Evolutionary conservation across 805 yeast genomes (phyloP).

Genomic region (Cyberlindnera mrakii): DNA sequence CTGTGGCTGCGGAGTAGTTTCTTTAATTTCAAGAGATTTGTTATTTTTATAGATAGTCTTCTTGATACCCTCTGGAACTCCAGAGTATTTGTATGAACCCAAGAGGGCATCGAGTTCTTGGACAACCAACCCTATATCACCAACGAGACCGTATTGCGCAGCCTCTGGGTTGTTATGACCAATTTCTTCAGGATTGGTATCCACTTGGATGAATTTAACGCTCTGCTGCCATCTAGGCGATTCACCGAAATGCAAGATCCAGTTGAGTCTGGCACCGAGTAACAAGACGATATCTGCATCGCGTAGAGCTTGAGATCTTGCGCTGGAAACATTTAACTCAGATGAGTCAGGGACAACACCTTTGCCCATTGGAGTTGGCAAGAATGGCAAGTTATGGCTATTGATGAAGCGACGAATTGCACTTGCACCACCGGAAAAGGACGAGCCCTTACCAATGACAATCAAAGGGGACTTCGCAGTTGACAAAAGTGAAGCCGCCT

Average conservation of each 20-base stretch:
- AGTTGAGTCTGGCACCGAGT: conserved; percentile 63
- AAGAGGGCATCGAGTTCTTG: conserved; percentile 27
- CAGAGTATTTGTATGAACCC: conserved; percentile 27
- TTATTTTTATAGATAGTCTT: conserved; percentile 27
- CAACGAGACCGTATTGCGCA: conserved; percentile 40
- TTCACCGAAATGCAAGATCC: conserved; percentile 68
- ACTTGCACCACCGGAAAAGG: conserved; percentile 37
- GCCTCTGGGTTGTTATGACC: conserved; percentile 36
- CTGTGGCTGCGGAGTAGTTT: conserved; percentile 15
- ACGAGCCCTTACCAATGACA: conserved; percentile 63
- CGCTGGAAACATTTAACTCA: conserved; percentile 49
- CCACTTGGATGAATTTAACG: conserved; percentile 53
- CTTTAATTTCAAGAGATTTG: conserved; percentile 29
- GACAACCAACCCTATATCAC: conserved; percentile 44
- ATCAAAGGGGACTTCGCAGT: conserved; percentile 43
- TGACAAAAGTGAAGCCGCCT: conserved; percentile 30
- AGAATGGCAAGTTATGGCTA: conserved; percentile 42
- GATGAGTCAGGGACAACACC: conserved; percentile 54
- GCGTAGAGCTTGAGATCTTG: conserved; percentile 53
- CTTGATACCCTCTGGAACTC: conserved; percentile 22
- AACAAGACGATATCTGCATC: conserved; percentile 54
- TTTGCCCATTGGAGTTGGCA: conserved; percentile 79
- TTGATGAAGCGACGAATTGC: conserved; percentile 36
- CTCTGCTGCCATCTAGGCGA: conserved; percentile 41
- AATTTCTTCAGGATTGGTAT: conserved; percentile 45